Base-by-base conservation (phyloP, 345 rosid species). In the Euphorbia tirucalli region DNA sequence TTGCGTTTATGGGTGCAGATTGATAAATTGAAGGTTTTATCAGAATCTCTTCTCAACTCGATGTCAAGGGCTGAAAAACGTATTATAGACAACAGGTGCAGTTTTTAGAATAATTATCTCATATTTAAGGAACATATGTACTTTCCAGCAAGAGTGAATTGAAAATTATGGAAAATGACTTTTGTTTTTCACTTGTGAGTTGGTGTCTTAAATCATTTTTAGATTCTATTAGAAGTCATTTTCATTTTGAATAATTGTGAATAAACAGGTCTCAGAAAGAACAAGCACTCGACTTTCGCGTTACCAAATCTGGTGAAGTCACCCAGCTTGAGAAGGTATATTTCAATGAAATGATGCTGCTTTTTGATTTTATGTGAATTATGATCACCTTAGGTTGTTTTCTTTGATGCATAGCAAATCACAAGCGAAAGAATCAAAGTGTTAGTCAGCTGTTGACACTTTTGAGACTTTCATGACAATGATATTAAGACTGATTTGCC, bases 271-370 rank as follows among this genome's bases (percentile, higher is more conserved):
- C 79, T 74, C 97, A 89, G 46, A 90, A 90, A 79, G 96, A 95
- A 83, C 96, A 89, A 80, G 96, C 97, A 7, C 87, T 95, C 74
- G 78, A 79, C 79, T 92, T 87, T 72, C 88, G 91, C 48, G 75
- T 86, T 80, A 78, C 88, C 61, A 95, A 88, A 83, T 79, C 93
- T 60, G 74, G 83, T 66, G 99, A 95, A 84, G 84, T 95, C 78
- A 61, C 83, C 82, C 90, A 88, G 76, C 86, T 79, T 62, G 97
- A 90, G 83, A 92, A 87, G 96, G 99, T 95, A 81, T 25, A 41
- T 72, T 66, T 72, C 24, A 30, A 66, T 19, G 61, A 58, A 70
- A 14, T 69, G 35, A 15, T 67, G 63, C 19, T 19, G 64, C 56
- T 71, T n/a, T 62, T 10, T 41, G 9, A 10, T 41, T 62, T 21